Percentiles rank a stretch among this genome's conserved stretches.
These are phyloP conservation scores for Murraya paniculata DNA, from an alignment of 345 rosid genomes.

Conservation along the genomic window DNA sequence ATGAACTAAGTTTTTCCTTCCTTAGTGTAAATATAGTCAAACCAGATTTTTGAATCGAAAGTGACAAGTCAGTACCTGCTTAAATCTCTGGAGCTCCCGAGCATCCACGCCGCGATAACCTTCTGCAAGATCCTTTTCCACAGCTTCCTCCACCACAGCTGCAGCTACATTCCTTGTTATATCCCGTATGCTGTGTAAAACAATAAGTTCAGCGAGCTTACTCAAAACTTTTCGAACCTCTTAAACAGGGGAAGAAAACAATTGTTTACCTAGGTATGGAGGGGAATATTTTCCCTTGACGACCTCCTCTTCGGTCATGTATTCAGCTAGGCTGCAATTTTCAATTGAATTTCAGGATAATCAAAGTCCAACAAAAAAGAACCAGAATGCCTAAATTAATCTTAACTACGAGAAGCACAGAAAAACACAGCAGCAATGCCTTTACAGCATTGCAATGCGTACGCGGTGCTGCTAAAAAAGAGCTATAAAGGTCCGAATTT, in stretches of 20 bases:
- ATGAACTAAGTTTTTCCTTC: background rate
- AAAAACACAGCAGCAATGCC: background rate
- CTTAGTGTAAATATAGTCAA: background rate
- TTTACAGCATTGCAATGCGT: background rate
- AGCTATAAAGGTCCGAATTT: background rate
- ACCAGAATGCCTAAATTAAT: background rate
- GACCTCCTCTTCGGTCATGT: conserved; percentile 93
- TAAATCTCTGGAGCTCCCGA: conserved; percentile 62
- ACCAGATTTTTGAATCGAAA: background rate
- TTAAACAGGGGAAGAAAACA: background rate
- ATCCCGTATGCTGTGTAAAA: conserved; percentile 71
- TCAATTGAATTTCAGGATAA: conserved; percentile 17
- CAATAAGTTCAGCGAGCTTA: background rate
- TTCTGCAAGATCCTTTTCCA: conserved; percentile 71
- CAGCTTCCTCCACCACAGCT: conserved; percentile 86
- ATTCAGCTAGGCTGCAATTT: conserved; percentile 77
- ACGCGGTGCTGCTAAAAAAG: background rate
- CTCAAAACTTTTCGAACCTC: background rate
- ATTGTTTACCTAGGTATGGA: conserved; percentile 68
- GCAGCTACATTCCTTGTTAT: conserved; percentile 87
- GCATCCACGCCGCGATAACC: conserved; percentile 84
- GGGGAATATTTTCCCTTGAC: conserved; percentile 72
- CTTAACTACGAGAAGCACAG: background rate
- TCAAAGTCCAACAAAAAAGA: background rate
- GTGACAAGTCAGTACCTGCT: conserved; percentile 34